Evolutionary conservation across 83 land plant species (phyloP).

Genomic region (Thuja plicata): DNA sequence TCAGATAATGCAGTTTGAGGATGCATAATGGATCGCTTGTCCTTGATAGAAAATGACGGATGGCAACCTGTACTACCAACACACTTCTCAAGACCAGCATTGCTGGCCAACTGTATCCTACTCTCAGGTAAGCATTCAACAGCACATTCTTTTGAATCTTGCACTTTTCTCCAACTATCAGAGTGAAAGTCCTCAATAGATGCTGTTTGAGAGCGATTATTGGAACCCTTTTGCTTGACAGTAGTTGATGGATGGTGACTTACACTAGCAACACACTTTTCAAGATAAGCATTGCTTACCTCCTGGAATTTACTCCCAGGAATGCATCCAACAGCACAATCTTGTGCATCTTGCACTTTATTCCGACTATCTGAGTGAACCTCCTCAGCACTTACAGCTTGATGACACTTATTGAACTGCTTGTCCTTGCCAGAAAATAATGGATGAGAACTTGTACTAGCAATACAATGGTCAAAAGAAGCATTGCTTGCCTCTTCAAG

Average conservation of each 20-base stretch:
- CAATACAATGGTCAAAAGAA: neutral
- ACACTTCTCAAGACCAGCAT: neutral
- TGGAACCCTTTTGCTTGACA: neutral
- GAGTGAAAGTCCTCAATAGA: neutral
- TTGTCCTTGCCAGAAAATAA: neutral
- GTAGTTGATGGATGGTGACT: neutral
- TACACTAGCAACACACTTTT: neutral
- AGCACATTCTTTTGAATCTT: neutral
- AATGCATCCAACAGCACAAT: neutral
- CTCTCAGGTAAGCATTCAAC: neutral
- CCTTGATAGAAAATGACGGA: neutral
- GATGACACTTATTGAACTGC: neutral
- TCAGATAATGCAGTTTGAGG: neutral
- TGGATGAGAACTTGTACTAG: neutral
- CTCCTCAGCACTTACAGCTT: neutral
- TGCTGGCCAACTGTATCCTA: neutral
- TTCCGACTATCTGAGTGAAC: neutral
- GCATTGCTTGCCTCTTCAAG: neutral
- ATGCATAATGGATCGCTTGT: neutral
- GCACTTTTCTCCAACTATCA: neutral
- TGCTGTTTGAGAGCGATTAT: neutral
- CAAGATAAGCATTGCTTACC: neutral
- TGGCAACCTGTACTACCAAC: neutral
- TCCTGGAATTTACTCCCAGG: neutral
- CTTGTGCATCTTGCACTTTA: neutral